Conservation (phyloP, 306 rosid species). For the Vicia faba region DNA sequence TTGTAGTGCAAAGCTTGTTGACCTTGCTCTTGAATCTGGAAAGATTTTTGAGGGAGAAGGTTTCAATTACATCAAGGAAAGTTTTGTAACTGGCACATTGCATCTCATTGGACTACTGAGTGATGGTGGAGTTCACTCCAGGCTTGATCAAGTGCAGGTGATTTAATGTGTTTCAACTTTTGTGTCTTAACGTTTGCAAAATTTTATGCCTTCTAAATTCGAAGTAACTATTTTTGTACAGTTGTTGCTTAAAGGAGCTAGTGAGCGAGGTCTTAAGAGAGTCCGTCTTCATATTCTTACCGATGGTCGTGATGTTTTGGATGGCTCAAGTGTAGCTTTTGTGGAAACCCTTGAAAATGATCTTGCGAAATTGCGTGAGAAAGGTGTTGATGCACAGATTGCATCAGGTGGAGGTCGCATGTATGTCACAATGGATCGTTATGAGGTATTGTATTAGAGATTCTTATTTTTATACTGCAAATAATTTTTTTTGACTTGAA, state of each 20-base stretch:
- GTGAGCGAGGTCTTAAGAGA: slow-evolving; percentile 78
- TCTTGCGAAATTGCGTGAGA: slow-evolving; percentile 69
- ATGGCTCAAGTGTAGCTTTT: slow-evolving; percentile 89
- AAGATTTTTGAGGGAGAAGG: too few relatives aligned
- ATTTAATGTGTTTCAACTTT: too few relatives aligned
- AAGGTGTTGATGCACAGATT: slow-evolving; percentile 81
- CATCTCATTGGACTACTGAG: too few relatives aligned
- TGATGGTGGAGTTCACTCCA: too few relatives aligned
- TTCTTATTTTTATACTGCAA: too few relatives aligned
- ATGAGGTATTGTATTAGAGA: slow-evolving; percentile 65
- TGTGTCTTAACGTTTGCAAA: too few relatives aligned
- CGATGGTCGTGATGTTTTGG: slow-evolving; percentile 98
- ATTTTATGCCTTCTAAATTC: slow-evolving; percentile 7
- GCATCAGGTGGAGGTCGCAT: slow-evolving; percentile 99
- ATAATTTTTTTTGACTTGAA: background rate
- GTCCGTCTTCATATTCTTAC: slow-evolving; percentile 91
- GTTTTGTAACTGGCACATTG: too few relatives aligned
- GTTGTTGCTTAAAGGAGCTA: slow-evolving; percentile 84
- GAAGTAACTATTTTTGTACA: slow-evolving; percentile 38
- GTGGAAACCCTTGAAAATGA: slow-evolving; percentile 83
- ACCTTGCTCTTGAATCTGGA: too few relatives aligned
- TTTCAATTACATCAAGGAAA: too few relatives aligned
- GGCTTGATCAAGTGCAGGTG: too few relatives aligned
- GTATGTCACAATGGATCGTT: slow-evolving; percentile 98
- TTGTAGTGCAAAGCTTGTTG: too few relatives aligned